Evolutionary conservation across 306 rosid genomes (phyloP).

Genomic region (Prosopis cineraria): DNA sequence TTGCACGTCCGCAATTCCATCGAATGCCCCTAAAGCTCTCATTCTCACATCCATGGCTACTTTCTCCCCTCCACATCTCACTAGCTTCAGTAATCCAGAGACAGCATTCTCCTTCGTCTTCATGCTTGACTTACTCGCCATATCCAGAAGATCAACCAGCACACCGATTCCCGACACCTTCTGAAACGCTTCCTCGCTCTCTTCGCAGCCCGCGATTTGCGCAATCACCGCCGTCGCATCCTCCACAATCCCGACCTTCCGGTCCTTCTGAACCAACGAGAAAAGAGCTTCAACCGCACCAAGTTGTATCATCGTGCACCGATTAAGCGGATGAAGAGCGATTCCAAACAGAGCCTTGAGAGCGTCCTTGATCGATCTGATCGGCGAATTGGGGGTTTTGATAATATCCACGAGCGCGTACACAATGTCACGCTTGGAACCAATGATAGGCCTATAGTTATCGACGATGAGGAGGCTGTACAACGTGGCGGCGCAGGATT

Average conservation of each 20-base stretch:
- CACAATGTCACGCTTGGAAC: constrained; percentile 81
- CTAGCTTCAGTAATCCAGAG: constrained; percentile 71
- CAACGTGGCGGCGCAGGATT: constrained; percentile 79
- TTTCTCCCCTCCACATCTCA: constrained; percentile 56
- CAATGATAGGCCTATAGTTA: constrained; percentile 68
- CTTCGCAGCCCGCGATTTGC: constrained; percentile 92
- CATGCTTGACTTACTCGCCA: constrained; percentile 58
- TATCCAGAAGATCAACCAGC: constrained; percentile 66
- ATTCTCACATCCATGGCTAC: constrained; percentile 57
- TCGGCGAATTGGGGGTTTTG: constrained; percentile 52
- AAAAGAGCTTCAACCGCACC: constrained; percentile 71
- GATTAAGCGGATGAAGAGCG: constrained; percentile 68
- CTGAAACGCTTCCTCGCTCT: constrained; percentile 67
- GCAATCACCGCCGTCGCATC: constrained; percentile 92
- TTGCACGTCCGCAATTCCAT: constrained; percentile 63
- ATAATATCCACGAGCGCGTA: constrained; percentile 69
- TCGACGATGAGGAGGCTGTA: constrained; percentile 83
- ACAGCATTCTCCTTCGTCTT: constrained; percentile 83
- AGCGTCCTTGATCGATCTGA: constrained; percentile 79
- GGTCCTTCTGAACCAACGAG: constrained; percentile 51
- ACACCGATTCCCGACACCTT: constrained; percentile 58
- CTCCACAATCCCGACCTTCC: constrained; percentile 73
- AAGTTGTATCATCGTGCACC: constrained; percentile 56
- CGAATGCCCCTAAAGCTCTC: constrained; percentile 48
- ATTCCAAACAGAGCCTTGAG: constrained; percentile 82